Evolutionary conservation across 2,329 filamentous ascomycete genomes (phyloP), one percentile per base, ranked within the genome.

Genomic region (Curvularia spicifera): DNA sequence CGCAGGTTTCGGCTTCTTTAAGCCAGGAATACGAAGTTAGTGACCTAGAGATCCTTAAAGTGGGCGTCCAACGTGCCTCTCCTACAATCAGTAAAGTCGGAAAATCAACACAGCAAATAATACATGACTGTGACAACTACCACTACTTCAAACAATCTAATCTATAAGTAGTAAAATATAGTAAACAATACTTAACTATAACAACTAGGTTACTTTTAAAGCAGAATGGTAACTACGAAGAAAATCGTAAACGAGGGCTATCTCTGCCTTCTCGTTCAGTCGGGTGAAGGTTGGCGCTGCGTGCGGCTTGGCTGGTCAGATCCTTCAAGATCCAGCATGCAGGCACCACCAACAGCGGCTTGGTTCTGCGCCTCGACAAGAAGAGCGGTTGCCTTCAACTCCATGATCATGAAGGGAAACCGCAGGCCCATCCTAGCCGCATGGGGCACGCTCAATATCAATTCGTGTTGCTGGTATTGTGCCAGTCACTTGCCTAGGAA

Each of bases 371-470:
- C 44, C 7, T 15, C 12, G 8, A 20, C 8, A 12, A 43, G 40
- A 26, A 9, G 4, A 7, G 10, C 40, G 10, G 5, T 26, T 43
- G 20, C 44, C n/a, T 46, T 46, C n/a, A 24, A 2, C 26, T 46
- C 44, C 10, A 31, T 24, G 31, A 46, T 29, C 28, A 46, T 31
- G 44, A 46, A 46, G 2, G 44, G 44, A 46, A 46, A 46, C 18
- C 28, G 44, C 5, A 46, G 2, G n/a, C 44, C 44, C 44, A 46
- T 46, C n/a, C 2, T 13, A 46, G 13, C 44, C 18, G 18, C 18
- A 15, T 46, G 26, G 18, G 44, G 44, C 13, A 22, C 44, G 28
- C 44, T 46, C 15, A 46, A 31, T 6, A 46, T 33, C 8, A 15
- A 33, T 8, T 29, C 6, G 10, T 15, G 26, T 29, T 1, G 1